Evolutionary conservation across 352 stramenopile species (phyloP).

Genomic region (Phytophthora multivora): DNA sequence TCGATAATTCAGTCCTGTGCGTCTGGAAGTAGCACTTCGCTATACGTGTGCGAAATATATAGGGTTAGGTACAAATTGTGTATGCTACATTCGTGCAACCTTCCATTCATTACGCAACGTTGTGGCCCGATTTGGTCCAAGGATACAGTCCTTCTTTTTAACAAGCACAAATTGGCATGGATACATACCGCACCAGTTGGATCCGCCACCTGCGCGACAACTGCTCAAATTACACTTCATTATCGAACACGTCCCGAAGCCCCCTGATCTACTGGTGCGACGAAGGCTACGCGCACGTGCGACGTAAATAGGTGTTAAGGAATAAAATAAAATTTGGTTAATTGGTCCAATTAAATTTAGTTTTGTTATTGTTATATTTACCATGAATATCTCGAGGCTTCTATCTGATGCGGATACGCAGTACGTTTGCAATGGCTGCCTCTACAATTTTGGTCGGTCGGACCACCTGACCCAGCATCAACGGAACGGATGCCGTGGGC

Average conservation of each 20-base stretch:
- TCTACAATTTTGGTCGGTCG: background rate
- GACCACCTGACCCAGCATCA: background rate
- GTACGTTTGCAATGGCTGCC: background rate
- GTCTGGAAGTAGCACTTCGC: too few species aligned
- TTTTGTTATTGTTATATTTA: background rate
- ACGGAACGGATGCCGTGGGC: background rate
- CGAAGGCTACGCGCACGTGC: background rate
- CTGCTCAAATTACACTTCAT: background rate
- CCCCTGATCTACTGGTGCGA: conserved; percentile 1
- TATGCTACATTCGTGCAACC: too few species aligned
- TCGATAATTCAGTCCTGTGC: too few species aligned
- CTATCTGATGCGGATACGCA: background rate
- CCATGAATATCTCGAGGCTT: background rate
- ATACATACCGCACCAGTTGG: too few species aligned
- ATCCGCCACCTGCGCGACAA: too few species aligned
- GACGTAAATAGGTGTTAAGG: background rate
- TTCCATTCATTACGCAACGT: too few species aligned
- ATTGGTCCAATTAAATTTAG: background rate
- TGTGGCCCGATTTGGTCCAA: too few species aligned
- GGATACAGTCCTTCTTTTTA: too few species aligned
- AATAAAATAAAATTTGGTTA: background rate
- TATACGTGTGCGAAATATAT: too few species aligned
- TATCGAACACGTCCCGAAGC: background rate
- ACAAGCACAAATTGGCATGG: too few species aligned
- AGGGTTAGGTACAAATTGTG: too few species aligned